A percentile compares a stretch with the other conserved stretches of the same genome.
phyloP scores from a whole-genome alignment of 495 filamentous ascomycete species.

The Rhypophila decipiens region DNA sequence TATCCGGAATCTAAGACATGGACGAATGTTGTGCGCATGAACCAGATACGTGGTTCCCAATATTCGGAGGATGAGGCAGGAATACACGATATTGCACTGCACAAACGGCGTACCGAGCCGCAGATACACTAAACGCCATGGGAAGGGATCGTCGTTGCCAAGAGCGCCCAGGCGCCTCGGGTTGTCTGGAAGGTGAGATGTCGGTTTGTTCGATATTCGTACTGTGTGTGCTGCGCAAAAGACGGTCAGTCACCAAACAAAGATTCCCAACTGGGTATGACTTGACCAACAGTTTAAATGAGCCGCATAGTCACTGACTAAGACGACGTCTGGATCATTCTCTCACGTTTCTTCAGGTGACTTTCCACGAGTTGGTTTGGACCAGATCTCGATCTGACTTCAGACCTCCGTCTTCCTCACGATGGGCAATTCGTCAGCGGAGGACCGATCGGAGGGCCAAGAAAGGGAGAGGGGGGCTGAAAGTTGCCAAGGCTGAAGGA shows the following conservation, averaged over 20 bases:
- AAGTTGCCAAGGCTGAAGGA: no score
- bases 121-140: background rate
- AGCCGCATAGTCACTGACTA: no score
- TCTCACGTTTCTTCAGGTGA: background rate
- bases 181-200: no score
- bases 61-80: no score
- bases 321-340: no score
- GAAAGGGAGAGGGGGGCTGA: no score
- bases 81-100: no score
- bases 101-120: background rate
- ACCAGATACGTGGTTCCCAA: no score
- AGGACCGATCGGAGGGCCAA: no score
- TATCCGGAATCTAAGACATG: no score
- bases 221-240: background rate
- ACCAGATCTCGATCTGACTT: background rate
- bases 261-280: background rate
- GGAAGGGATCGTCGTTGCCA: background rate
- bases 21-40: no score
- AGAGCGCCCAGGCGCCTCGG: background rate
- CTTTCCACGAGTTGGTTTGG: background rate
- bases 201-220: no score
- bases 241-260: background rate
- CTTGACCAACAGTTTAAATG: background rate
- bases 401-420: background rate
- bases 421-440: background rate